Percentiles rank a stretch among this genome's conserved stretches.
These are phyloP conservation scores for Fusarium napiforme DNA, from an alignment of 2,329 filamentous ascomycete species.

Conservation along the genomic window DNA sequence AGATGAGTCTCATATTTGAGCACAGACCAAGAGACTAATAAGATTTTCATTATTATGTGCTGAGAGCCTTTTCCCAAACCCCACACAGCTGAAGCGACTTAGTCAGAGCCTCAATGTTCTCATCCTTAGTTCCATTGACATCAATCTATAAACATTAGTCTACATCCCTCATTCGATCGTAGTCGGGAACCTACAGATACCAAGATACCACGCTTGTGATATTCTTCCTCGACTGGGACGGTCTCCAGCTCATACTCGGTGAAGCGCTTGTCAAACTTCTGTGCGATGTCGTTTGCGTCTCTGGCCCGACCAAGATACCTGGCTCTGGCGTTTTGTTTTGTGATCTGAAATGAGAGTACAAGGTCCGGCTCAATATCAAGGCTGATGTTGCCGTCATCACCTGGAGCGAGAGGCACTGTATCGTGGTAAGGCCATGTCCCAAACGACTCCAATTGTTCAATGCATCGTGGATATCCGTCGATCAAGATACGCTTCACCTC, in stretches of 20 bases:
- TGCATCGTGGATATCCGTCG: neutral
- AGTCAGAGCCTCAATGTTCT: neutral
- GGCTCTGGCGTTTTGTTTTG: neutral
- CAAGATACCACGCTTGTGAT: neutral
- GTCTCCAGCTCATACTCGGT: neutral
- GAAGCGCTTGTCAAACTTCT: neutral
- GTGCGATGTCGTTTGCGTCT: neutral
- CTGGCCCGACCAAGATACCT: neutral
- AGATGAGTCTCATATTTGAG: accelerated
- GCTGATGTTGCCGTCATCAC: neutral
- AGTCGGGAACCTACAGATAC: neutral
- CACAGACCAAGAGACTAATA: no score
- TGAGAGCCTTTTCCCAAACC: accelerated
- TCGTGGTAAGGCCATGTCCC: neutral
- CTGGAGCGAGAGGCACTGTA: neutral
- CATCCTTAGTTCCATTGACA: neutral
- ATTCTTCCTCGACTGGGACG: neutral
- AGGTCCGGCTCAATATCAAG: neutral
- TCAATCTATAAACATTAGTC: neutral
- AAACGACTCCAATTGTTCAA: neutral
- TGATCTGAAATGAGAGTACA: neutral
- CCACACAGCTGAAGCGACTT: accelerated
- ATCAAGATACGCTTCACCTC: neutral
- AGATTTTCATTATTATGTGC: accelerated
- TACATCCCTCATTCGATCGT: accelerated